Percentiles rank a stretch among this genome's conserved stretches.
phyloP scores from a whole-genome alignment of 2,329 filamentous ascomycete genomes.

The Cytospora piceicola region DNA sequence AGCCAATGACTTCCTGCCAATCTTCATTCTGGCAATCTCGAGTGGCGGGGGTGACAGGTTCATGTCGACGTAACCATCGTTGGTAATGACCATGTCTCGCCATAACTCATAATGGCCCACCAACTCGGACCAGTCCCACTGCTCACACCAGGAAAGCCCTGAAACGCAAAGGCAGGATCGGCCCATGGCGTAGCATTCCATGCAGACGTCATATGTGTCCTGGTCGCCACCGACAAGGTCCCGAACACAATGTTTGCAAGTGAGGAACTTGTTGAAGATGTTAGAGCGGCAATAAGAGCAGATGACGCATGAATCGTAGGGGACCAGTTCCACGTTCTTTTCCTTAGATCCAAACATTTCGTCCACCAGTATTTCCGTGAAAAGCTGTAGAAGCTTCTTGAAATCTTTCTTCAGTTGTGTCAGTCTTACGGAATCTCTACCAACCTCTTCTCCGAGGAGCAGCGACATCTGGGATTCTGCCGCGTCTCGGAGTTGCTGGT shows the following conservation, averaged over 20 bases:
- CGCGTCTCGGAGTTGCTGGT: conserved; percentile 59
- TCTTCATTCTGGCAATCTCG: conserved; percentile 67
- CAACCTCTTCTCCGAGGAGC: conserved; percentile 50
- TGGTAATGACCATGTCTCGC: conserved; percentile 76
- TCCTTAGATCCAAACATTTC: conserved; percentile 82
- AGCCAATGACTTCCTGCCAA: conserved; percentile 78
- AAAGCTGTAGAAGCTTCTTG: conserved; percentile 76
- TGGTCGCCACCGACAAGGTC: conserved; percentile 68
- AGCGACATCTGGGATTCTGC: conserved; percentile 54
- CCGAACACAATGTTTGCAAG: conserved; percentile 82
- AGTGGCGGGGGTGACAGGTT: conserved; percentile 71
- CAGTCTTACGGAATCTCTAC: conserved; percentile 48
- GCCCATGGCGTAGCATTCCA: conserved; percentile 99
- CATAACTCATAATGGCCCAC: conserved; percentile 79
- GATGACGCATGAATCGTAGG: conserved; percentile 88
- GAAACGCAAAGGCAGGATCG: conserved; percentile 90
- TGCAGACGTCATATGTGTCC: conserved; percentile 93
- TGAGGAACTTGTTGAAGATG: conserved; percentile 96
- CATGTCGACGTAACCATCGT: conserved; percentile 69
- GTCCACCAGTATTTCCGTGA: conserved; percentile 76
- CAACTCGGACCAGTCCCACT: conserved; percentile 84
- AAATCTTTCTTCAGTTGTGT: conserved; percentile 83
- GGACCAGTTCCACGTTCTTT: conserved; percentile 72
- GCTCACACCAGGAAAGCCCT: conserved; percentile 86
- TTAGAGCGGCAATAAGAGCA: conserved; percentile 96